Base-by-base conservation (phyloP, 1,139 yeast genomes). In the Magnusiomyces magnusii region DNA sequence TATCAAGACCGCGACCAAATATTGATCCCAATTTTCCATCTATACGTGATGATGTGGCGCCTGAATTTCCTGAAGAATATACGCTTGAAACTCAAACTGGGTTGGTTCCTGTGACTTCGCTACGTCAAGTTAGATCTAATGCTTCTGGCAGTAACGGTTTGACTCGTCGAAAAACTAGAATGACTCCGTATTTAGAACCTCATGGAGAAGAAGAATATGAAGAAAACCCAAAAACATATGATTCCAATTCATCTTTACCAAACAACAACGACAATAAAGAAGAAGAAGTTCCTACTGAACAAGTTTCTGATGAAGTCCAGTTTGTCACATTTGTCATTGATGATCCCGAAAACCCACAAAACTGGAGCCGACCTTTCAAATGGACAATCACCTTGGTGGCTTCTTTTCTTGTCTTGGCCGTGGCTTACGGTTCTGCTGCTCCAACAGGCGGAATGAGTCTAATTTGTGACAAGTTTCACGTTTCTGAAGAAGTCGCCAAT, bases 1-100 rank as follows among this genome's bases (percentile, higher is more conserved):
- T 87, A 25, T 75, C 80, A 2, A 71, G 78, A 21, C 76, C 74
- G 2, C 75, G 80, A 1, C 86, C 88, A 5, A 67, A 72, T 24
- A 81, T 84, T 0, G 89, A 83, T 64, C 71, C 81, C 55, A 84
- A 81, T 66, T 81, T 82, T 58, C 92, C 95, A 15, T 58, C 61
- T 17, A 56, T 67, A 15, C 57, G 66, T 24, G 51, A 57, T 24
- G 51, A 54, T 3, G 78, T 77, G 56, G 76, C 80, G 62, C 85
- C 92, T 5, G 85, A 89, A 53, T 90, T 90, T 78, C 97, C 97
- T 17, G 97, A 90, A 76, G 96, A 90, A 72, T 90, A 87, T 71
- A 86, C 91, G 7, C 67, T 90, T 70, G 97, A 90, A 76, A 90
- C 97, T 0, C 79, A 80, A 57, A 87, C 96, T 3, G 97, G 97